These are phyloP conservation scores for Lasiodiplodia hormozganensis DNA, from an alignment of 2,329 filamentous ascomycete species.

Conservation along the genomic window DNA sequence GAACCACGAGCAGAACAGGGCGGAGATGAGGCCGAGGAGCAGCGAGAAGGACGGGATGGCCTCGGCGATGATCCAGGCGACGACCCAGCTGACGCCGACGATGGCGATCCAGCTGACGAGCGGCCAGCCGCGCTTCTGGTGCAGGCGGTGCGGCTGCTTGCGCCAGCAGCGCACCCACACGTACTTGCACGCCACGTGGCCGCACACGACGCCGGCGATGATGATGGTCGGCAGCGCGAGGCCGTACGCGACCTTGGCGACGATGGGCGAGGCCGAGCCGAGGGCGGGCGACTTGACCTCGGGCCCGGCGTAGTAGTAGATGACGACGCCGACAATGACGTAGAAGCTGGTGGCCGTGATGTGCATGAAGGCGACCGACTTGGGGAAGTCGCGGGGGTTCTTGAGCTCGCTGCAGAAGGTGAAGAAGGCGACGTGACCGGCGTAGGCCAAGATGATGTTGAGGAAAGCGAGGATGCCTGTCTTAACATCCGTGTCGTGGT, in stretches of 20 bases:
- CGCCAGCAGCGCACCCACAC: conserved; percentile 68
- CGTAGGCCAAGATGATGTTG: conserved; percentile 76
- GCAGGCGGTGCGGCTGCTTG: conserved; percentile 34
- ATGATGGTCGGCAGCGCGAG: conserved; percentile 74
- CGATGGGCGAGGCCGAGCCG: conserved; percentile 62
- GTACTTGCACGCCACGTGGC: conserved; percentile 70
- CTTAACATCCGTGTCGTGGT: conserved; percentile 35
- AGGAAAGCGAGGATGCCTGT: conserved; percentile 41
- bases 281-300: conserved; percentile 71
- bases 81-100: conserved; percentile 61
- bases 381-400: conserved; percentile 65
- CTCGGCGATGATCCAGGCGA: conserved; percentile 73
- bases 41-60: conserved; percentile 73
- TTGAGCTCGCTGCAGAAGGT: conserved; percentile 70
- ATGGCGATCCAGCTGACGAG: conserved; percentile 66
- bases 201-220: conserved; percentile 74
- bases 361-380: conserved; percentile 68
- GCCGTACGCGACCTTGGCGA: conserved; percentile 71
- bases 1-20: conserved; percentile 73
- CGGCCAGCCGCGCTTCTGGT: conserved; percentile 45
- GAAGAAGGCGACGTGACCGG: conserved; percentile 73
- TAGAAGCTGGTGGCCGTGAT: conserved; percentile 67
- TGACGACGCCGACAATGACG: conserved; percentile 68
- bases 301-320: conserved; percentile 71
- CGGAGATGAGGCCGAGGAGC: conserved; percentile 66